Percentiles rank a stretch among this genome's conserved stretches.
Evolutionary conservation across 1,139 yeast species (phyloP).

Genomic region (Schwanniomyces etchellsii): DNA sequence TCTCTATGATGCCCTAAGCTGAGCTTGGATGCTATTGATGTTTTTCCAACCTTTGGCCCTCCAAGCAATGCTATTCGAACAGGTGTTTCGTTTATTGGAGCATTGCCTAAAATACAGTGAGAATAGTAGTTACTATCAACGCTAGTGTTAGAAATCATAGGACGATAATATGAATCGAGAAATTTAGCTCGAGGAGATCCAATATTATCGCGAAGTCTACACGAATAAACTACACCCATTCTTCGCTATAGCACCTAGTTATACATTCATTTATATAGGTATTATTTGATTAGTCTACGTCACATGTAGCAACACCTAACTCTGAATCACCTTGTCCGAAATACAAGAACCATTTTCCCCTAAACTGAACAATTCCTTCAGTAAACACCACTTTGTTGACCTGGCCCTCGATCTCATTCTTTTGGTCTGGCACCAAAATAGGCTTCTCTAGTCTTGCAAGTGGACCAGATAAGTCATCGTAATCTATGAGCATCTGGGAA

Average conservation of each 20-base stretch:
- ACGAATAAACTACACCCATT: no score
- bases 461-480: constrained; percentile 34
- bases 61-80: constrained; percentile 55
- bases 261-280: no score
- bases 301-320: constrained; percentile 38
- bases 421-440: constrained; percentile 27
- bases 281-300: no score
- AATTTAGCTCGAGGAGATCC: no score
- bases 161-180: no score
- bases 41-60: constrained; percentile 47
- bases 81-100: constrained; percentile 28
- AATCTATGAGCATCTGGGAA: constrained; percentile 40
- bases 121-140: not conserved
- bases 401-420: constrained; percentile 37
- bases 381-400: constrained; percentile 41
- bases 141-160: not conserved
- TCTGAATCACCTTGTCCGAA: constrained; percentile 43
- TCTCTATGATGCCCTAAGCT: constrained; percentile 43
- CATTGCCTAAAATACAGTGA: not conserved
- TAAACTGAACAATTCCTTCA: constrained; percentile 40
- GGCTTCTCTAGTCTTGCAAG: constrained; percentile 36
- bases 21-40: constrained; percentile 47
- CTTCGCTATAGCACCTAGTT: no score
- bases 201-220: no score
- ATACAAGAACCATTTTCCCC: constrained; percentile 39